Evolutionary conservation across 2,329 filamentous ascomycete genomes (phyloP).

Genomic region (Lasiodiplodia theobromae): DNA sequence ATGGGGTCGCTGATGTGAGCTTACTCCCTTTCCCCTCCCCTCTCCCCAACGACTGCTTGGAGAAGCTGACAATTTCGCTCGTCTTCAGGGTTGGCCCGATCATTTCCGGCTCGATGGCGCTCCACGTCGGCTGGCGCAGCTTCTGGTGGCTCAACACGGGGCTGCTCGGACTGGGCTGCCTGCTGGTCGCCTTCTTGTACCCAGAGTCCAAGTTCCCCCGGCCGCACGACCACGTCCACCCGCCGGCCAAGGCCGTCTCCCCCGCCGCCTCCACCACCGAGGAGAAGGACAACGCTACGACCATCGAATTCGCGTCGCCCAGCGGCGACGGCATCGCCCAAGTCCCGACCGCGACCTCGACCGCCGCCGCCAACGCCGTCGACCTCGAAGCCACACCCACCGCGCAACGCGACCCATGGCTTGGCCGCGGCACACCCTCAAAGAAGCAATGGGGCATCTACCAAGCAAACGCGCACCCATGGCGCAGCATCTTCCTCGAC

Average conservation of each 20-base stretch:
- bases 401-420: conserved; percentile 59
- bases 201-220: conserved; percentile 70
- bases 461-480: conserved; percentile 56
- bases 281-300: conserved; percentile 37
- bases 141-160: conserved; percentile 73
- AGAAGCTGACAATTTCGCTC: background rate
- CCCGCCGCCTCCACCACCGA: conserved; percentile 29
- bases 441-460: conserved; percentile 64
- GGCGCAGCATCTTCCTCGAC: conserved; percentile 58
- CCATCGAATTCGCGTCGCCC: conserved; percentile 28
- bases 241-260: conserved; percentile 18
- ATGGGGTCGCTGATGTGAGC: conserved; percentile 67
- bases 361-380: conserved; percentile 32
- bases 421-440: conserved; percentile 63
- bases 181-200: conserved; percentile 65
- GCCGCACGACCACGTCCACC: conserved; percentile 40
- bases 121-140: conserved; percentile 64
- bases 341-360: conserved; percentile 38
- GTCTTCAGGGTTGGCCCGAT: conserved; percentile 57
- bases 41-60: no score
- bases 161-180: conserved; percentile 57
- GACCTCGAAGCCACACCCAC: conserved; percentile 41
- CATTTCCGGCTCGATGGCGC: conserved; percentile 66
- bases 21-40: background rate
- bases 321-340: conserved; percentile 33